Base-by-base conservation (phyloP, 768 basidiomycete species). In the Mycena galopus region DNA sequence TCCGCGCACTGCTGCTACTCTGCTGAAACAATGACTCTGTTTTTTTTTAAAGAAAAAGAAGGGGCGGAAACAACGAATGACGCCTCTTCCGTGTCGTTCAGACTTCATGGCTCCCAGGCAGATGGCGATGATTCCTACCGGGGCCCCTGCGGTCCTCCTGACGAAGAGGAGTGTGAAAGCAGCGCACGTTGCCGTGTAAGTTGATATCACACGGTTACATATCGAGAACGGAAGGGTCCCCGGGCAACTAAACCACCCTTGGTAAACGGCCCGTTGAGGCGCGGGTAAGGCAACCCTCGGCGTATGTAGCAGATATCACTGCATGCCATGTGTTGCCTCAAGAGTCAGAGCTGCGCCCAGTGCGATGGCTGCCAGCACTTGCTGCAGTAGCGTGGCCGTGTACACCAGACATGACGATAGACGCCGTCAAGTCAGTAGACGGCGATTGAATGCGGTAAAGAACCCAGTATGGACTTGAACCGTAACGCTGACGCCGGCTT, bases 261-360 rank as follows among this genome's bases (percentile, higher is more conserved):
- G 53, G 12, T 27, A 25, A 55, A 55, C 53, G 25, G 27, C 53
- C 53, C 25, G 39, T 55, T 29, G 19, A 55, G 5, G 53, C 27
- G 30, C 55, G n/a, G n/a, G n/a, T n/a, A n/a, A n/a, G n/a, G n/a
- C n/a, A n/a, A n/a, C n/a, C n/a, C n/a, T n/a, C n/a, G n/a, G n/a
- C n/a, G n/a, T n/a, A n/a, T n/a, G n/a, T n/a, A n/a, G n/a, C 19
- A n/a, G 10, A 47, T n/a, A 47, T n/a, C 44, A 51, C 19, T 57
- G 32, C 29, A 57, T 57, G 55, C 55, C 55, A 57, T 35, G 12
- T 29, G 2, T 27, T 51, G 21, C 59, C 25, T 50, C 35, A 59
- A 39, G 60, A 69, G 67, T 69, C 50, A 51, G 23, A 51, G 50
- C 67, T 56, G 67, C 67, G 67, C 61, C 62, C 67, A 39, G 50